Evolutionary conservation across 225 moss, liverwort and hornwort genomes (phyloP), one percentile per base, ranked within the genome.

Genomic region (Polytrichum commune): DNA sequence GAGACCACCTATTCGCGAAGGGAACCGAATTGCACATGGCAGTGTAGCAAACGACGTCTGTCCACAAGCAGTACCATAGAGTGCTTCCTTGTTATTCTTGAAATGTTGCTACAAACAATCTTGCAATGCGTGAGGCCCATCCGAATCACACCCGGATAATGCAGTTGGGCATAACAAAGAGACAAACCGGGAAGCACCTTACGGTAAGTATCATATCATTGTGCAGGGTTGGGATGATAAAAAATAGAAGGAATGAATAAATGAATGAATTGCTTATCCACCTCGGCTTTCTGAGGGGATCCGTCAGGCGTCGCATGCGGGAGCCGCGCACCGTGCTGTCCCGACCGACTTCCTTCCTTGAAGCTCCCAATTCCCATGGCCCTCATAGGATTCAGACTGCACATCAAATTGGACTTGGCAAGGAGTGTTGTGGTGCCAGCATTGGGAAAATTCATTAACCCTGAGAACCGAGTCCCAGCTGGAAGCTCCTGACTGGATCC

Each of bases 311-410:
- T 83, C 1, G 57, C 78, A 55, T 66, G 72, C 18, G 78, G 83
- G 69, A 70, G 61, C 26, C 66, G 75, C 66, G 13, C 54, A 29
- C 80, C 80, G 63, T 83, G 83, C 74, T 86, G 83, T 28, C 83
- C 83, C 53, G 78, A 61, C 63, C 86, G 62, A 66, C 83, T 80
- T 1, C 80, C 86, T 29, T 78, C 80, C 76, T 86, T 83, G 0
- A 27, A 23, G 38, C 86, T 83, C 74, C 86, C 83, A 26, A 83
- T 2, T 67, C 86, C 80, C 82, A 80, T 86, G 3, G 70, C 75
- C 60, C 86, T 73, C 66, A 75, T 70, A 27, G 63, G 66, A 9
- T 72, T 68, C 68, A 75, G 53, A 61, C 69, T 20, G 29, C 8
- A 9, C 35, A 19, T 30, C 28, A 19, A 53, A 60, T 53, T 30